Conservation (phyloP, 345 rosid genomes). For the Salix suchowensis region DNA sequence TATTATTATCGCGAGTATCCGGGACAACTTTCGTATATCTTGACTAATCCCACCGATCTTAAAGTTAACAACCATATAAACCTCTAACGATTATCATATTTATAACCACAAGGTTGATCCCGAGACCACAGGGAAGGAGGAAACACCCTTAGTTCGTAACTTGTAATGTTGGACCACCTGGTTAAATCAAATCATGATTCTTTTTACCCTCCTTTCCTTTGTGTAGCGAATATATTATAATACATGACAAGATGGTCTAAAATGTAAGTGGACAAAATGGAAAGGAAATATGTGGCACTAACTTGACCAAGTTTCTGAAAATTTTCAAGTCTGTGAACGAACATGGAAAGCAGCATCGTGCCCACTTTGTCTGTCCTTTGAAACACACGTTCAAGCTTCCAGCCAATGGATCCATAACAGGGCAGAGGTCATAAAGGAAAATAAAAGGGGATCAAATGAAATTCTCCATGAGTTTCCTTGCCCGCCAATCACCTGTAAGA, state of each 20-base stretch:
- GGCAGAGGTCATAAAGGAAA: background rate
- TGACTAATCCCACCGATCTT: fast-evolving
- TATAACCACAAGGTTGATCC: too few species aligned
- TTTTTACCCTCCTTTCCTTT: background rate
- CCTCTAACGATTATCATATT: too few species aligned
- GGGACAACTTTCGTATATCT: fast-evolving
- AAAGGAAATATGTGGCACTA: conserved; percentile 5
- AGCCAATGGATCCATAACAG: conserved; percentile 10
- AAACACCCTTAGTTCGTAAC: too few species aligned
- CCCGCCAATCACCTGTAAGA: background rate
- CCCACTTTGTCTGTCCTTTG: conserved; percentile 28
- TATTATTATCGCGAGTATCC: too few species aligned
- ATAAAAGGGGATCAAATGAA: background rate
- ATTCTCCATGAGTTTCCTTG: background rate
- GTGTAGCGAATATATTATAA: background rate
- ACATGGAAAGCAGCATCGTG: conserved; percentile 23
- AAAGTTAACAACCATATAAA: fast-evolving
- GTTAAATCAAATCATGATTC: too few species aligned
- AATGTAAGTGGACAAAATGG: conserved; percentile 1
- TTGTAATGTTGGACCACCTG: too few species aligned
- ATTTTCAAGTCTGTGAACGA: conserved; percentile 11
- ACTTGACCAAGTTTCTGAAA: conserved; percentile 13
- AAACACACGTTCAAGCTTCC: background rate
- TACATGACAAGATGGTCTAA: background rate
- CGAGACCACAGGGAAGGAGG: too few species aligned